Evolutionary conservation across 768 basidiomycete genomes (phyloP), one percentile per base, ranked within the genome.

Genomic region (Termitomyces sp.): DNA sequence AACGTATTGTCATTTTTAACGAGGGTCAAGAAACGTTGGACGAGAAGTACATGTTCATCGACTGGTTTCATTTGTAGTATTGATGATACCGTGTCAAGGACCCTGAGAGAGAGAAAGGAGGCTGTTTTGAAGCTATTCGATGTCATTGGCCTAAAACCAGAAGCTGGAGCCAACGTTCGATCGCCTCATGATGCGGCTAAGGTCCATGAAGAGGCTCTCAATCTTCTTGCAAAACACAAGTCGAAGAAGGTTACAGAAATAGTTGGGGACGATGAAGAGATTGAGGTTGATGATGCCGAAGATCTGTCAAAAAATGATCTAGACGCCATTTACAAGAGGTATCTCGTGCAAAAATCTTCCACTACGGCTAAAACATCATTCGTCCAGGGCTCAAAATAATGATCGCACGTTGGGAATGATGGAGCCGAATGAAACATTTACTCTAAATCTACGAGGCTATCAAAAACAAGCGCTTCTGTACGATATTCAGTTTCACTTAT

Each of bases 401-500:
- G 95, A 97, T 66, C 80, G 73, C 26, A 73, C 74, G 14, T 81
- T 98, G 76, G 80, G 77, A 20, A 88, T 87, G 69, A 93, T 92
- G 85, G 86, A 94, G 32, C 91, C 94, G 6, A 75, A 85, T 0
- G 76, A 83, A 2, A 83, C 88, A 0, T 98, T 98, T 68, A 78
- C 81, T 0, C 72, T 95, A 36, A 85, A 77, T 3, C 72, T 96
- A 27, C 82, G 92, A 46, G 85, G 85, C 37, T 98, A 98, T 71
- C 96, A 98, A 67, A 96, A 94, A 67, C 96, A 98, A 71, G 96
- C 94, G 0, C 74, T 98, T 46, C 76, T 75, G 87, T 91, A 53
- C 47, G 85, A 70, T 16, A 8, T 32, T 31, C 6, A 31, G 10
- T 48, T 8, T 13, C 16, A 12, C 18, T 5, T 18, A 9, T 31